Percentiles rank a stretch among this genome's conserved stretches.
Evolutionary conservation across 176 grass and related monocot species (phyloP).

Genomic region (Saccharum spontaneum): DNA sequence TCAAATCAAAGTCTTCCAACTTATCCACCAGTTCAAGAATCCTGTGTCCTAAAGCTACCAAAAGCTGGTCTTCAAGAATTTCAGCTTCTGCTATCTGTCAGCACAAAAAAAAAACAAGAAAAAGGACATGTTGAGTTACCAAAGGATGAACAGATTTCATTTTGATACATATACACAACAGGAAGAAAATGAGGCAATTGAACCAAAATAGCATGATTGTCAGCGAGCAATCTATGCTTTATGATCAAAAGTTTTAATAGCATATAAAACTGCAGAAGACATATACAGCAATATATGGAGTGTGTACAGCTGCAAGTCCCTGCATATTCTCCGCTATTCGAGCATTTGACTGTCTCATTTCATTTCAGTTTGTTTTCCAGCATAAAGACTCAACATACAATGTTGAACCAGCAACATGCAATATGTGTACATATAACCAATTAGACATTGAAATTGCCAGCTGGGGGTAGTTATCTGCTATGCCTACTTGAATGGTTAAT

Average conservation of each 20-base stretch:
- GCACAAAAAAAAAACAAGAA: neutral
- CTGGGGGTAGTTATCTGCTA: neutral
- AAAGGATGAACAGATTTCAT: neutral
- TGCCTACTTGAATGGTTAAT: neutral
- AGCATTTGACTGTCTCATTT: neutral
- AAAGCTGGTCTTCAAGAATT: conserved; percentile 88
- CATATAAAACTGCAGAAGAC: neutral
- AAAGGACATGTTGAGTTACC: neutral
- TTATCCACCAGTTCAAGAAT: conserved; percentile 95
- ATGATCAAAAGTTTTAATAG: neutral
- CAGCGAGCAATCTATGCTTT: neutral
- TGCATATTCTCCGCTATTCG: neutral
- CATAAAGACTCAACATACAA: neutral
- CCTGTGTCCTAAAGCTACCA: conserved; percentile 94
- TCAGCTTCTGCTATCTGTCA: conserved; percentile 91
- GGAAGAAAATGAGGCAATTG: neutral
- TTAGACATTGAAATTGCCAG: neutral
- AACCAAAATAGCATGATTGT: neutral
- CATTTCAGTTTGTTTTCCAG: neutral
- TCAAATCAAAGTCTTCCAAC: conserved; percentile 92
- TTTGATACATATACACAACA: neutral
- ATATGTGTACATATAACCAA: neutral
- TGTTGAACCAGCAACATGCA: neutral
- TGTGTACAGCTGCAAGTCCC: neutral
- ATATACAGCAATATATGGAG: neutral